A percentile compares a stretch with the other conserved stretches of the same genome.
phyloP scores from a whole-genome alignment of 169 alveolate species.

The Eimeria falciformis region DNA sequence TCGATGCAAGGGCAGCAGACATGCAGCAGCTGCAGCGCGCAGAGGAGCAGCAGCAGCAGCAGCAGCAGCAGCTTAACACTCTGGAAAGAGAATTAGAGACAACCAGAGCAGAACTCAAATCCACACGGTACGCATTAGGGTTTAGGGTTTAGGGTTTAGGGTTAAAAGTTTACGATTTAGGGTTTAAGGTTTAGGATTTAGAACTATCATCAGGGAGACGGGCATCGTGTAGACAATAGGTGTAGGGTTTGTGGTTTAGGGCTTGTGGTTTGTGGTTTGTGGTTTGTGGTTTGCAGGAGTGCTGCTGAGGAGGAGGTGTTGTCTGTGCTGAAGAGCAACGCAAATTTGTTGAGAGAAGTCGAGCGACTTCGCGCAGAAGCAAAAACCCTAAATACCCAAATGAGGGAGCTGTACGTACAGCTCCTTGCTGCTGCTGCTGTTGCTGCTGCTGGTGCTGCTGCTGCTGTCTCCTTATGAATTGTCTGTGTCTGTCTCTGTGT shows the following conservation, averaged over 20 bases:
- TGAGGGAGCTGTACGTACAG: neutral
- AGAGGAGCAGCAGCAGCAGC: constrained; percentile 67
- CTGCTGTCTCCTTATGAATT: neutral
- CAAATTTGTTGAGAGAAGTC: constrained; percentile 26
- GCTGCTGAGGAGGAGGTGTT: constrained; percentile 50
- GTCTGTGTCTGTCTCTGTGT: neutral
- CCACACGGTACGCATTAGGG: constrained; percentile 30
- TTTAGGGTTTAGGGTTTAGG: neutral
- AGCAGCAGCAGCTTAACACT: constrained; percentile 19
- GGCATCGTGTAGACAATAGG: too few species aligned
- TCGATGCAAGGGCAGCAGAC: constrained; percentile 41
- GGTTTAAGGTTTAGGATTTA: constrained; percentile 23
- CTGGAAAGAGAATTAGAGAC: neutral
- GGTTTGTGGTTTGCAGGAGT: neutral
- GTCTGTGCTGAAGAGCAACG: constrained; percentile 5
- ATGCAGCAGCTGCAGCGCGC: constrained; percentile 61
- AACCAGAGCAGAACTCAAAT: constrained; percentile 17
- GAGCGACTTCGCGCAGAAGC: constrained; percentile 40
- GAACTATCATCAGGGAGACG: neutral
- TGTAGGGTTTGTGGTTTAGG: neutral
- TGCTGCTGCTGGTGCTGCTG: neutral
- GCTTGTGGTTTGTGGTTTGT: neutral
- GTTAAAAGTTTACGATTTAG: neutral
- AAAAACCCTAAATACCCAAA: neutral
- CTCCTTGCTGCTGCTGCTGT: neutral